Conservation (phyloP, 1,139 yeast species). For the Saccharomyces hybrid region DNA sequence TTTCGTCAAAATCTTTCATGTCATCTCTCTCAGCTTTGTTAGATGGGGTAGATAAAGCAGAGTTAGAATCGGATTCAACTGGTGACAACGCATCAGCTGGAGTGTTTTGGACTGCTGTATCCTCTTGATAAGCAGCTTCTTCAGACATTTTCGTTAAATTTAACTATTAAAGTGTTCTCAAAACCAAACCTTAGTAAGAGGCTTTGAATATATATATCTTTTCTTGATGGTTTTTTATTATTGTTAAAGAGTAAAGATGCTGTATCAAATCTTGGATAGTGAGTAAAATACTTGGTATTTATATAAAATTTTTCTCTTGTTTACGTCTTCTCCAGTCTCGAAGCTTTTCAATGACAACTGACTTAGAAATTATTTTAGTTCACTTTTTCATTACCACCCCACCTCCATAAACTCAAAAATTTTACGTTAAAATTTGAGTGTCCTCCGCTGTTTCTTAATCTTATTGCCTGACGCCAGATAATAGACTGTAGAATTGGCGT, state of each 20-base stretch:
- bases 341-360: background rate
- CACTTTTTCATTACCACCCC: background rate
- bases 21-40: constrained; percentile 18
- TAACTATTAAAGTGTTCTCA: too few species aligned
- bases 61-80: constrained; percentile 13
- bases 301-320: too few species aligned
- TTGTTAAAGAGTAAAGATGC: too few species aligned
- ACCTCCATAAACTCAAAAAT: background rate
- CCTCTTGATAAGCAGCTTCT: constrained; percentile 5
- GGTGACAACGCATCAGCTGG: constrained; percentile 13
- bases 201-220: background rate
- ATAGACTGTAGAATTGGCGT: background rate
- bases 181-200: background rate
- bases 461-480: background rate
- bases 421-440: background rate
- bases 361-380: background rate
- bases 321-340: too few species aligned
- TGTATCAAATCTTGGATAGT: too few species aligned
- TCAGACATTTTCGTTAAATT: too few species aligned
- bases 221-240: too few species aligned
- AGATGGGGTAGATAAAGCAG: constrained; percentile 19
- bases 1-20: constrained; percentile 10
- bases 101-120: constrained; percentile 2
- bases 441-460: background rate
- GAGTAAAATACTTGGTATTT: background rate